Conservation (phyloP, 257 asterid genomes). For the Scutellaria barbata region DNA sequence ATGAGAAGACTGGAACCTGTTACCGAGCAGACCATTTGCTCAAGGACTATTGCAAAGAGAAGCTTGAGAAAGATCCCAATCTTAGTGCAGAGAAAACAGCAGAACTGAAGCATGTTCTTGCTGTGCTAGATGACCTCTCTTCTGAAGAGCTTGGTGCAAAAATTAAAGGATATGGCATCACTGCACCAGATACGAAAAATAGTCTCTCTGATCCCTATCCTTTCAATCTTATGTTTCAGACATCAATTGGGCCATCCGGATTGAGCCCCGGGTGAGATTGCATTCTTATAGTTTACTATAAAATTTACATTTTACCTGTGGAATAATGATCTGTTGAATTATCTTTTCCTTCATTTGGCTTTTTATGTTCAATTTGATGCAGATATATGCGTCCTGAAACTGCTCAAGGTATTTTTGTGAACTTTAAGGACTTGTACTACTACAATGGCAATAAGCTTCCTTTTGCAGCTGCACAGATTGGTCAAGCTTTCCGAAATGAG, state of each 20-base stretch:
- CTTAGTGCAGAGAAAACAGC: slow-evolving; percentile 51
- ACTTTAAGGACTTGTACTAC: slow-evolving; percentile 72
- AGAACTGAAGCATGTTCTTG: slow-evolving; percentile 69
- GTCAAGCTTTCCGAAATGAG: slow-evolving; percentile 87
- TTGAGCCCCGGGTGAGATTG: slow-evolving; percentile 65
- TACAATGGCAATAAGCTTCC: slow-evolving; percentile 77
- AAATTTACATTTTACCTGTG: not conserved
- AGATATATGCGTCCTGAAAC: slow-evolving; percentile 91
- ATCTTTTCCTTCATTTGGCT: slow-evolving; percentile 2
- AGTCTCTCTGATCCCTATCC: slow-evolving; percentile 82
- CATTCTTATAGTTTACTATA: not conserved
- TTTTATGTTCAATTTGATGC: slow-evolving; percentile 31
- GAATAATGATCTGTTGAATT: slow-evolving; percentile 1
- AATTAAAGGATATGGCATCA: slow-evolving; percentile 68
- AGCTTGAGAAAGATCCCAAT: slow-evolving; percentile 69
- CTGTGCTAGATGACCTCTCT: slow-evolving; percentile 73
- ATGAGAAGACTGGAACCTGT: slow-evolving; percentile 69
- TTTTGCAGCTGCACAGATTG: slow-evolving; percentile 87
- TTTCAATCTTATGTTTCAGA: slow-evolving; percentile 77
- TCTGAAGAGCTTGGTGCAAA: slow-evolving; percentile 74
- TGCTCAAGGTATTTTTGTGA: slow-evolving; percentile 85
- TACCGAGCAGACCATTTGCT: slow-evolving; percentile 81
- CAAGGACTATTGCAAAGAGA: slow-evolving; percentile 74
- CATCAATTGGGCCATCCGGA: slow-evolving; percentile 82
- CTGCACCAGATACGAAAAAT: slow-evolving; percentile 82